Conservation (phyloP, 2,329 filamentous ascomycete genomes). For the Niveomyces coronatus region DNA sequence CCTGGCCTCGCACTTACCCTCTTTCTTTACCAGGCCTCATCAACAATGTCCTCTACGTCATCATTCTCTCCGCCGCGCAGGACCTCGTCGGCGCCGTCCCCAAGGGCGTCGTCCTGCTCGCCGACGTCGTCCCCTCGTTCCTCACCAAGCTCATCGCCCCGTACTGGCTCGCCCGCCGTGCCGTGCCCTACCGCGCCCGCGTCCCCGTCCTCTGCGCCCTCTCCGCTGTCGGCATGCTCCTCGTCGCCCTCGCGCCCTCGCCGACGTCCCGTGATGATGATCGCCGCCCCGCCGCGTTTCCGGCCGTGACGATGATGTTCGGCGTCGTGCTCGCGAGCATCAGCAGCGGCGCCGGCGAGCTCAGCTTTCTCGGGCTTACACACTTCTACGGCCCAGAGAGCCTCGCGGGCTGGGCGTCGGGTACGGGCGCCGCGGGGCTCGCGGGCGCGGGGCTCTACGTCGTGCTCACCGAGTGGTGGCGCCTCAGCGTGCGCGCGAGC, state of each 20-base stretch:
- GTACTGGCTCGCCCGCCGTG: slow-evolving; percentile 89
- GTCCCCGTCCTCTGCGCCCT: slow-evolving; percentile 64
- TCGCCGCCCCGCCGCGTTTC: no score
- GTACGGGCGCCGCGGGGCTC: slow-evolving; percentile 81
- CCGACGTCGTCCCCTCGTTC: slow-evolving; percentile 86
- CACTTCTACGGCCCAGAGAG: slow-evolving; percentile 87
- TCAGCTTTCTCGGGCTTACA: slow-evolving; percentile 83
- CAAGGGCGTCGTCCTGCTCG: slow-evolving; percentile 86
- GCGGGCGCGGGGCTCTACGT: slow-evolving; percentile 84
- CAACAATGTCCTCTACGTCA: slow-evolving; percentile 96
- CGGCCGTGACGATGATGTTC: no score
- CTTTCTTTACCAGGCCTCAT: slow-evolving; percentile 38
- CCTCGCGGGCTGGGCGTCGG: slow-evolving; percentile 84
- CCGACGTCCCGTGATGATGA: slow-evolving; percentile 50
- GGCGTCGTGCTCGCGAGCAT: slow-evolving; percentile 81
- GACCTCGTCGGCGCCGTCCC: slow-evolving; percentile 90
- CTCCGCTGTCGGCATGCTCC: slow-evolving; percentile 77
- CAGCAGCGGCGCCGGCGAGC: slow-evolving; percentile 76
- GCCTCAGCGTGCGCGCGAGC: slow-evolving; percentile 62
- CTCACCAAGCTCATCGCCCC: slow-evolving; percentile 78
- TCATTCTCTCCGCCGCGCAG: slow-evolving; percentile 89
- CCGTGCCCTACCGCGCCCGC: slow-evolving; percentile 68
- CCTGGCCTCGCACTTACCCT: not conserved
- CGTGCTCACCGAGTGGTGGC: slow-evolving; percentile 68
- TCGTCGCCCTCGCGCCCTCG: slow-evolving; percentile 70